Conservation (phyloP, 495 filamentous ascomycete species). For the Parathielavia appendiculata region DNA sequence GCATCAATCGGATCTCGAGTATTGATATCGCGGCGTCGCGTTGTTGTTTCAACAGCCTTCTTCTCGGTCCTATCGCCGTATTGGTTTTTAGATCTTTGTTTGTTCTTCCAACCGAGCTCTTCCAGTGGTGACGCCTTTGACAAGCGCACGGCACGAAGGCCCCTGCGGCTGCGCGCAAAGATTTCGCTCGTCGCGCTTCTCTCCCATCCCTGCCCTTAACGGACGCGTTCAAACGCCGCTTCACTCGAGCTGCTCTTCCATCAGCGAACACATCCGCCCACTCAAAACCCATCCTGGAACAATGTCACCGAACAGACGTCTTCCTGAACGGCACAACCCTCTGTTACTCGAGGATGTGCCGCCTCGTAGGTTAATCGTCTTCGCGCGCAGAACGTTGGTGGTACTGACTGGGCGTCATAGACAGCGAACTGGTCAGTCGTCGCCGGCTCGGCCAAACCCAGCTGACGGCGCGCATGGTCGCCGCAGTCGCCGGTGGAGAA, state of each 20-base stretch:
- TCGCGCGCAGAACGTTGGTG: slow-evolving; percentile 31
- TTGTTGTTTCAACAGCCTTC: slow-evolving; percentile 9
- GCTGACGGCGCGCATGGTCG: slow-evolving; percentile 69
- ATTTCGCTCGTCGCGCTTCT: slow-evolving; percentile 26
- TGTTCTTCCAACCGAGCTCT: neutral
- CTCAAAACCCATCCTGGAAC: neutral
- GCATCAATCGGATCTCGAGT: slow-evolving; percentile 23
- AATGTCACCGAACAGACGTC: slow-evolving; percentile 56
- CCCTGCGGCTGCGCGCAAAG: slow-evolving; percentile 31
- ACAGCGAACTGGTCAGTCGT: slow-evolving; percentile 74
- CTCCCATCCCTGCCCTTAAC: neutral
- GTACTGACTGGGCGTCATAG: slow-evolving; percentile 41
- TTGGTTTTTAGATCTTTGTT: slow-evolving; percentile 1
- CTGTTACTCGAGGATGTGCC: slow-evolving; percentile 69
- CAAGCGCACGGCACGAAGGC: slow-evolving; percentile 5
- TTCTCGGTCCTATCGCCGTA: neutral
- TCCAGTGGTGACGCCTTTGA: slow-evolving; percentile 2
- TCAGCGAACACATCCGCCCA: neutral
- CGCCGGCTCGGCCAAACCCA: slow-evolving; percentile 90
- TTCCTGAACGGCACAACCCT: slow-evolving; percentile 71
- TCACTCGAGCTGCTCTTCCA: neutral
- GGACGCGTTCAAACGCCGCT: neutral
- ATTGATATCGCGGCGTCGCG: slow-evolving; percentile 6
- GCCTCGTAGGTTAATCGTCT: slow-evolving; percentile 44
- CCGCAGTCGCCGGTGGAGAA: slow-evolving; percentile 58